phyloP scores from a whole-genome alignment of 331 rosid species.

The Ulmus americana region DNA sequence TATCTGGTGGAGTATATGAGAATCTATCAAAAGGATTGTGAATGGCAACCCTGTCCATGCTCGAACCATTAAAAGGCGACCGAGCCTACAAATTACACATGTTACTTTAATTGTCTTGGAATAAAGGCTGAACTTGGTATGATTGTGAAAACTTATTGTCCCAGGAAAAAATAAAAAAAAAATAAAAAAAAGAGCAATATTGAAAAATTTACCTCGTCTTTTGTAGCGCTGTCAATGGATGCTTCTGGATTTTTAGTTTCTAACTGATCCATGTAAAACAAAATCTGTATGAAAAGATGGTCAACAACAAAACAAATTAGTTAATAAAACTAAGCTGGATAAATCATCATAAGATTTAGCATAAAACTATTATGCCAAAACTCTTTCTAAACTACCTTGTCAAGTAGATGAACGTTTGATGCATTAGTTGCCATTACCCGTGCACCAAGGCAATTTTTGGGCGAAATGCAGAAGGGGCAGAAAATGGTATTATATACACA shows the following conservation, averaged over 20 bases:
- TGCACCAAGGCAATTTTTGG: conserved; percentile 59
- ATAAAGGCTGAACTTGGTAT: background rate
- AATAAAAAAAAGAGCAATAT: background rate
- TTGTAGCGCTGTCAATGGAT: conserved; percentile 29
- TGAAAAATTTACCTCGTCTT: conserved; percentile 43
- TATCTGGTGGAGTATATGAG: conserved; percentile 26
- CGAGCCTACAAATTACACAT: conserved; percentile 32
- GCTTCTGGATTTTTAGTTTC: conserved; percentile 51
- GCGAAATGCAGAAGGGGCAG: conserved; percentile 69
- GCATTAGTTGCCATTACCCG: conserved; percentile 67
- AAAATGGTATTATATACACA: conserved; percentile 61
- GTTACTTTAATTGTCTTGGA: too few species aligned
- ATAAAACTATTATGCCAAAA: too few species aligned
- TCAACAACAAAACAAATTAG: conserved; percentile 17
- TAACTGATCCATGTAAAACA: conserved; percentile 57
- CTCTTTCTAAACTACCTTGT: conserved; percentile 45
- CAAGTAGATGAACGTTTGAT: conserved; percentile 62
- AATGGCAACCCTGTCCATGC: conserved; percentile 23
- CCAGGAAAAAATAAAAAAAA: conserved; percentile 11
- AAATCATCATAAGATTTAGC: too few species aligned
- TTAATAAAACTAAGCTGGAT: background rate
- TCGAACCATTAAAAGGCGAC: conserved; percentile 28
- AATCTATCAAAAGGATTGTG: conserved; percentile 49
- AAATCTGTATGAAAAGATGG: conserved; percentile 41
- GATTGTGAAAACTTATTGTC: conserved; percentile 5